Evolutionary conservation across 768 basidiomycete genomes (phyloP).

Genomic region (Dioszegia hungarica): DNA sequence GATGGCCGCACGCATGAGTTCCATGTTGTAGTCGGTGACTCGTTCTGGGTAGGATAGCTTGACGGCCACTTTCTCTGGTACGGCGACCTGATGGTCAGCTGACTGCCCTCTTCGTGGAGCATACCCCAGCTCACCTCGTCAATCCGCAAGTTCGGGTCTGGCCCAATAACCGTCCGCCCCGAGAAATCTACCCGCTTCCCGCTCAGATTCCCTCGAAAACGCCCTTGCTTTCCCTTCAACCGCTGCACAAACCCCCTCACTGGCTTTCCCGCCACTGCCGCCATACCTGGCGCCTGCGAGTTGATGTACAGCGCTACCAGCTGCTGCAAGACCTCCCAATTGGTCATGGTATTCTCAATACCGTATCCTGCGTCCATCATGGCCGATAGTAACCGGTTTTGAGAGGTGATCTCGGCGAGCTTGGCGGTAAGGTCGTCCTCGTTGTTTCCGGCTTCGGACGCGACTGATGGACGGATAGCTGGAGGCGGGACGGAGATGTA

Average conservation of each 20-base stretch:
- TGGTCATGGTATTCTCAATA: slow-evolving; percentile 57
- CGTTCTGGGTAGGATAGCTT: slow-evolving; percentile 94
- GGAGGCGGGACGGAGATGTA: slow-evolving; percentile 97
- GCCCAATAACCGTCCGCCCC: slow-evolving; percentile 95
- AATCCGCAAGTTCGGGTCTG: slow-evolving; percentile 96
- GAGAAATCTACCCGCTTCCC: slow-evolving; percentile 99
- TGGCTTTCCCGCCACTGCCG: slow-evolving; percentile 74
- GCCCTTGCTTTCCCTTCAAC: slow-evolving; percentile 96
- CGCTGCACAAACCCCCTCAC: slow-evolving; percentile 97
- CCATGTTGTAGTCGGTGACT: slow-evolving; percentile 86
- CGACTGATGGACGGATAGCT: slow-evolving; percentile 93
- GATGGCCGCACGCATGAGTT: slow-evolving; percentile 66
- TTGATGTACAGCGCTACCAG: slow-evolving; percentile 98
- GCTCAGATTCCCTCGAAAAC: slow-evolving; percentile 94
- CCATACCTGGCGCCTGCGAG: slow-evolving; percentile 90
- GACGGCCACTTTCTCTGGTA: slow-evolving; percentile 91
- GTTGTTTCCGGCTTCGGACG: slow-evolving; percentile 95
- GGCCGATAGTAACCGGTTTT: slow-evolving; percentile 85
- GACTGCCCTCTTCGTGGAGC: not conserved
- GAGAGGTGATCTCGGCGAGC: slow-evolving; percentile 91
- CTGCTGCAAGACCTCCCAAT: slow-evolving; percentile 92
- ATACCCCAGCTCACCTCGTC: slow-evolving; percentile 68
- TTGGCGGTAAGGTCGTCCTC: slow-evolving; percentile 98
- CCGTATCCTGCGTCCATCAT: slow-evolving; percentile 72
- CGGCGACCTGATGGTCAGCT: slow-evolving; percentile 59